Percentiles rank a stretch among this genome's conserved stretches.
Conservation (phyloP, 2,329 filamentous ascomycete species). For the Clarireedia monteithiana region DNA sequence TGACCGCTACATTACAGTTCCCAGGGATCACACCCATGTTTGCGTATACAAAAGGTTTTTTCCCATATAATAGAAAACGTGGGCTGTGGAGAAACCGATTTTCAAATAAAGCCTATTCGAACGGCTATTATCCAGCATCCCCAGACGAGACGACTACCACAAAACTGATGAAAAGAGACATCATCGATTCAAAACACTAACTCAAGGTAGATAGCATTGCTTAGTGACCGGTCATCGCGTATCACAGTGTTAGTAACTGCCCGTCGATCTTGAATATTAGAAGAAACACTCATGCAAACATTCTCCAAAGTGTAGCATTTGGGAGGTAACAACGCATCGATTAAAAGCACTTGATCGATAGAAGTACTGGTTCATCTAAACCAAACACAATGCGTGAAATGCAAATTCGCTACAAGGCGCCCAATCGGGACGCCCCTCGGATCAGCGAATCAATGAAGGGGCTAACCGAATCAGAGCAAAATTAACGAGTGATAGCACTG, state of each 20-base stretch:
- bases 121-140: background rate
- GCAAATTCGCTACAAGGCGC: conserved; percentile 15
- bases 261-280: too few relatives aligned
- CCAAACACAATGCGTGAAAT: background rate
- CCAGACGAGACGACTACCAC: background rate
- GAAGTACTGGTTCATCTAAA: background rate
- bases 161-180: background rate
- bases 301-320: too few relatives aligned
- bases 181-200: too few relatives aligned
- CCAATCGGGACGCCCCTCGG: conserved; percentile 13
- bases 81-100: background rate
- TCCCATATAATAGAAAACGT: background rate
- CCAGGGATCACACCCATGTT: background rate
- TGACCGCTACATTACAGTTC: conserved; percentile 7
- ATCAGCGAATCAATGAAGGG: background rate
- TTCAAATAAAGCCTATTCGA: background rate
- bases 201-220: background rate
- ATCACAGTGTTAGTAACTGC: too few relatives aligned
- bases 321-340: background rate
- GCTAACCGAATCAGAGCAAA: conserved; percentile 25
- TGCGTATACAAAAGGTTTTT: background rate
- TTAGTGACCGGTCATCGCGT: background rate
- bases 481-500: conserved; percentile 7
- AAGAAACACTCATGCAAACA: too few relatives aligned
- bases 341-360: background rate